Evolutionary conservation across 2,329 filamentous ascomycete genomes (phyloP).

Genomic region (Sarocladiaceae sp.): DNA sequence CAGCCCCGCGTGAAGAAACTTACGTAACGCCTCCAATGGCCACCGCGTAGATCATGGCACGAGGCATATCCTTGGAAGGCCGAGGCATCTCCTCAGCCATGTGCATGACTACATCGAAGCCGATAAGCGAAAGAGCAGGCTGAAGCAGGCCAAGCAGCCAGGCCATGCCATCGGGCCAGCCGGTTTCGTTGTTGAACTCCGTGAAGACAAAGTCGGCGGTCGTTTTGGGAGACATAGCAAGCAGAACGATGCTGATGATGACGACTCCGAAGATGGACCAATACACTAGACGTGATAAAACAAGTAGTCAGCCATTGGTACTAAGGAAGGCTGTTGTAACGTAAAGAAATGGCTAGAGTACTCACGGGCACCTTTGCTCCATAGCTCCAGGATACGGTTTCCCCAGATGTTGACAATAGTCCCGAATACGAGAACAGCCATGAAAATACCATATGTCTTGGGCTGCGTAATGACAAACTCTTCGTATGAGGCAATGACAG

Average conservation of each 20-base stretch:
- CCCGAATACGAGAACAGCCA: constrained; percentile 31
- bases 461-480: constrained; percentile 31
- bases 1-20: constrained; percentile 15
- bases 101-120: constrained; percentile 41
- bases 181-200: constrained; percentile 39
- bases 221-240: constrained; percentile 30
- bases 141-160: constrained; percentile 45
- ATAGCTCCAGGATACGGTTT: constrained; percentile 33
- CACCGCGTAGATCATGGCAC: constrained; percentile 39
- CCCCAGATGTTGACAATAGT: constrained; percentile 36
- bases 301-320: background rate
- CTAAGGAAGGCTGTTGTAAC: background rate
- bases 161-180: constrained; percentile 40
- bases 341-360: background rate
- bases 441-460: constrained; percentile 39
- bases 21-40: constrained; percentile 37
- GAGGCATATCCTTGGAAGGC: constrained; percentile 33
- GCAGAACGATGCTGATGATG: constrained; percentile 38
- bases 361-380: constrained; percentile 37
- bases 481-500: constrained; percentile 33
- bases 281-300: constrained; percentile 25
- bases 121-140: constrained; percentile 29
- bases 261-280: constrained; percentile 38
- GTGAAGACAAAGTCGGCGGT: constrained; percentile 38
- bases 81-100: constrained; percentile 43